Conservation (phyloP, 2,329 filamentous ascomycete genomes). For the Phialocephala sp. region DNA sequence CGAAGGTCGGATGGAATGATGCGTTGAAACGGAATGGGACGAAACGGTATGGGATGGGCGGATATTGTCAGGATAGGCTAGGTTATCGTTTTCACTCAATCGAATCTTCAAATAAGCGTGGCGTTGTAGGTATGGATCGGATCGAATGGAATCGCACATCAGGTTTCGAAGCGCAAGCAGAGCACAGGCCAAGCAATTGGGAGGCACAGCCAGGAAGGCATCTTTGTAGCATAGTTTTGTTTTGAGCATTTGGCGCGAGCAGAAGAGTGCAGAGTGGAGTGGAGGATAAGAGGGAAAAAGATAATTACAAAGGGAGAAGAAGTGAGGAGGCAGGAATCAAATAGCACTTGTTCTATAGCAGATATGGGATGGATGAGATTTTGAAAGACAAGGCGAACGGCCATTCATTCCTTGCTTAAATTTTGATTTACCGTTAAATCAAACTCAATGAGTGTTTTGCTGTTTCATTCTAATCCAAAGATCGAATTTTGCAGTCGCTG, state of each 20-base stretch:
- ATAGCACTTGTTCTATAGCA: too few relatives aligned
- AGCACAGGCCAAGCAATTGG: not conserved
- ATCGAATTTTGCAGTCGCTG: too few relatives aligned
- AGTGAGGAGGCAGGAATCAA: not conserved
- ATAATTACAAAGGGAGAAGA: not conserved
- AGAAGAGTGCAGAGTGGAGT: not conserved
- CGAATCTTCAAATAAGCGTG: not conserved
- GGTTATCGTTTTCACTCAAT: not conserved
- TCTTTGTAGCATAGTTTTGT: conserved; percentile 1
- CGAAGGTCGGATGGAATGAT: not conserved
- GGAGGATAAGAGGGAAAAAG: not conserved
- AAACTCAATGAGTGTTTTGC: too few relatives aligned
- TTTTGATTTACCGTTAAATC: too few relatives aligned
- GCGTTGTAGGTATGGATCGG: conserved; percentile 1
- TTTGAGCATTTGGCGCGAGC: not conserved
- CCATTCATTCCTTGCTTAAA: too few relatives aligned
- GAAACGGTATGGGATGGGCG: not conserved
- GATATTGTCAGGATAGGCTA: not conserved
- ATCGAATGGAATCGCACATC: not conserved
- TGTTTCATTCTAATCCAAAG: too few relatives aligned
- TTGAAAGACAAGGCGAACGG: too few relatives aligned
- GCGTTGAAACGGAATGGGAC: not conserved
- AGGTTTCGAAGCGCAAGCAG: not conserved
- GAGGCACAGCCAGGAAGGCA: not conserved
- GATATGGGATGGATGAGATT: too few relatives aligned